Evolutionary conservation across 371 early-diverging fungal species (phyloP).

Genomic region (Coemansia sp.): DNA sequence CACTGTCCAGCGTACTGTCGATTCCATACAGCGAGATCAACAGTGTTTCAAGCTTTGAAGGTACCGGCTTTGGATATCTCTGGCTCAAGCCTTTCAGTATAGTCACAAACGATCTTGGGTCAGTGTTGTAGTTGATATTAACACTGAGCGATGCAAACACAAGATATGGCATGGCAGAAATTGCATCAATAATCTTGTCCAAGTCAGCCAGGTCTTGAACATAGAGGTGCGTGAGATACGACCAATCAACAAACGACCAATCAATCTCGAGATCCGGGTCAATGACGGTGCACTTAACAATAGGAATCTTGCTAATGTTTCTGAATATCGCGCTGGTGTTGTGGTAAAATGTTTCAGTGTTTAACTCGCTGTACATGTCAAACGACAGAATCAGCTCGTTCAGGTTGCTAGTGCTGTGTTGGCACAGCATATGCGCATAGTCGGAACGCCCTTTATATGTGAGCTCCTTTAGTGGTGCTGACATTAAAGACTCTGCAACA

Average conservation of each 20-base stretch:
- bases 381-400: neutral
- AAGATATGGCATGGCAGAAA: neutral
- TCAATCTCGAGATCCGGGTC: neutral
- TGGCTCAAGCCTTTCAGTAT: neutral
- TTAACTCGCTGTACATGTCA: neutral
- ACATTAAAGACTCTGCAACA: neutral
- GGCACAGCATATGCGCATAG: neutral
- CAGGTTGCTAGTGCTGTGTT: neutral
- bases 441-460: neutral
- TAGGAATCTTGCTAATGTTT: neutral
- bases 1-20: neutral
- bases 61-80: neutral
- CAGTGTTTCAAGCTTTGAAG: neutral
- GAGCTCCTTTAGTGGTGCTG: neutral
- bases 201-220: neutral
- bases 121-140: neutral
- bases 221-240: neutral
- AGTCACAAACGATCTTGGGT: neutral
- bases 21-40: neutral
- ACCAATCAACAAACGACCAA: neutral
- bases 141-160: neutral
- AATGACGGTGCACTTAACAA: neutral
- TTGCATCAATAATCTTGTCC: neutral
- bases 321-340: neutral
- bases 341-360: neutral